Conservation (phyloP, 192 early-diverging fungal species). For the Coemansia aciculifera region DNA sequence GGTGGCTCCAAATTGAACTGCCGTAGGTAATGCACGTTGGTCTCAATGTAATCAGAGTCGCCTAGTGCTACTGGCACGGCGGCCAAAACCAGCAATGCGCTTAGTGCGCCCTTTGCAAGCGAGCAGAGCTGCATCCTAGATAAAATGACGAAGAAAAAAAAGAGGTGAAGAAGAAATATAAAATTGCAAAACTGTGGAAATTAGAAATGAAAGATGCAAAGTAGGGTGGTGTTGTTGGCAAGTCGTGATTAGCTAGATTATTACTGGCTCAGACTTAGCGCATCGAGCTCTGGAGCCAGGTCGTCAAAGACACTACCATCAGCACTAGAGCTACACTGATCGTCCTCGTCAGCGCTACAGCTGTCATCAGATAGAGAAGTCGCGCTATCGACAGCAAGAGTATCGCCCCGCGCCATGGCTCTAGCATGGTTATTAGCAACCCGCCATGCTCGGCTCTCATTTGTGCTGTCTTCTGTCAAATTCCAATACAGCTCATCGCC, state of each 20-base stretch:
- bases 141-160: background rate
- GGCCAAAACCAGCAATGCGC: constrained; percentile 23
- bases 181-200: background rate
- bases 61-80: constrained; percentile 8
- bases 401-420: background rate
- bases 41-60: constrained; percentile 31
- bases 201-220: background rate
- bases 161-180: constrained; percentile 1
- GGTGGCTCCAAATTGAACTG: constrained; percentile 42
- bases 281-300: background rate
- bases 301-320: background rate
- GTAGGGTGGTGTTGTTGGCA: background rate
- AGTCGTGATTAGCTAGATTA: background rate
- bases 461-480: constrained; percentile 10
- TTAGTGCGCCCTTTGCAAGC: constrained; percentile 33
- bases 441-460: background rate
- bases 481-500: constrained; percentile 21
- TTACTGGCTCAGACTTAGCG: background rate
- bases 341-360: background rate
- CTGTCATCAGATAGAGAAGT: background rate
- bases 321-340: background rate
- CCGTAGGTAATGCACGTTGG: constrained; percentile 41
- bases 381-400: background rate
- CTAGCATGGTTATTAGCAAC: background rate
- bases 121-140: constrained; percentile 29